phyloP scores from a whole-genome alignment of 306 rosid species.

The Adenanthera pavonina region DNA sequence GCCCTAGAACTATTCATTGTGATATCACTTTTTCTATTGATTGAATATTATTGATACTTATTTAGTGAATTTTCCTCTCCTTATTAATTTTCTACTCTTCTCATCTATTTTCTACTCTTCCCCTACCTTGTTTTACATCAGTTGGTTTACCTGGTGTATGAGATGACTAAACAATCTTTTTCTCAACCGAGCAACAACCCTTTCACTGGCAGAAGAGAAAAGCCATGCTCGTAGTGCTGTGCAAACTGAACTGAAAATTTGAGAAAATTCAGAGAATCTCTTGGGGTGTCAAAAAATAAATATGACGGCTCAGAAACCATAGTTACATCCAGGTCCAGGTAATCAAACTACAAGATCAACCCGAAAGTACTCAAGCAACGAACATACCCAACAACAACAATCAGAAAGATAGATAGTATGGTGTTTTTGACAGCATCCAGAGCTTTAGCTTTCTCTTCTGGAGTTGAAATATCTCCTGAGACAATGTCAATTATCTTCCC shows the following conservation, averaged over 20 bases:
- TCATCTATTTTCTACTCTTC: too few species aligned
- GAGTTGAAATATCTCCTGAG: slow-evolving; percentile 57
- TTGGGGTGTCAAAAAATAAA: slow-evolving; percentile 21
- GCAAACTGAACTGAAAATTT: slow-evolving; percentile 70
- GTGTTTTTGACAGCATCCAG: slow-evolving; percentile 67
- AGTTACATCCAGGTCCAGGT: slow-evolving; percentile 19
- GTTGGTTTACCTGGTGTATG: slow-evolving; percentile 58
- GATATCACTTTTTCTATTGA: too few species aligned
- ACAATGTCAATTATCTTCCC: slow-evolving; percentile 82
- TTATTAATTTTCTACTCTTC: too few species aligned
- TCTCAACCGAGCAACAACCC: slow-evolving; percentile 81
- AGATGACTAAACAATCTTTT: slow-evolving; percentile 75
- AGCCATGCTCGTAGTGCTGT: slow-evolving; percentile 83
- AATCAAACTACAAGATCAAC: slow-evolving; percentile 23
- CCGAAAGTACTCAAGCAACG: slow-evolving; percentile 30
- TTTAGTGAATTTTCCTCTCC: too few species aligned
- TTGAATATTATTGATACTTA: too few species aligned
- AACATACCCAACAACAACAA: slow-evolving; percentile 70
- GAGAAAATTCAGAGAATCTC: slow-evolving; percentile 36
- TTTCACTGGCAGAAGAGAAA: slow-evolving; percentile 81
- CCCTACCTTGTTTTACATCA: too few species aligned
- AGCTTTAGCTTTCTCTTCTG: slow-evolving; percentile 61
- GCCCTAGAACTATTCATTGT: too few species aligned
- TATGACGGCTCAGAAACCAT: slow-evolving; percentile 28
- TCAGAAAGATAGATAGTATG: slow-evolving; percentile 59